Evolutionary conservation across 306 rosid genomes (phyloP).

Genomic region (Gynostemma pentaphyllum): DNA sequence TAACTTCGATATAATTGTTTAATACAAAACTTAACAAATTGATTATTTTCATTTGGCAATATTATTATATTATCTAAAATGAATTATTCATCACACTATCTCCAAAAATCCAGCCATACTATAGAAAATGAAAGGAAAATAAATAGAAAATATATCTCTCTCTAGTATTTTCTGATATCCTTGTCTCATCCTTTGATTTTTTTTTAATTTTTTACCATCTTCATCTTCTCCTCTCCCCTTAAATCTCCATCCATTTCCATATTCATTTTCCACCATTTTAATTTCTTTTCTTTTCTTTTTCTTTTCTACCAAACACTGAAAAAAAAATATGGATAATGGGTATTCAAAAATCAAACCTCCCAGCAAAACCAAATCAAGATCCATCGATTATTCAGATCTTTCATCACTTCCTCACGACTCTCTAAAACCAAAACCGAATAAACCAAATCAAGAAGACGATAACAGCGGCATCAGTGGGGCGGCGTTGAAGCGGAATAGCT

Average conservation of each 20-base stretch:
- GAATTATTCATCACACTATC: too few species aligned
- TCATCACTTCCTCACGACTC: constrained; percentile 20
- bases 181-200: neutral
- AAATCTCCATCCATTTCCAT: neutral
- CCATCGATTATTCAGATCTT: constrained; percentile 37
- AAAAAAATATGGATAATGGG: constrained; percentile 12
- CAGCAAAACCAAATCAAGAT: constrained; percentile 35
- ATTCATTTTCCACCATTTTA: neutral
- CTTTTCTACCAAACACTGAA: constrained; percentile 1
- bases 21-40: too few species aligned
- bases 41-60: too few species aligned
- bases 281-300: too few species aligned
- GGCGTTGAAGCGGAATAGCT: constrained; percentile 28
- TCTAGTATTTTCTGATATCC: neutral
- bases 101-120: too few species aligned
- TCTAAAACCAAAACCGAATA: constrained; percentile 5
- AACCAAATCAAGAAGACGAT: neutral
- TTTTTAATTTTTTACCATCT: neutral
- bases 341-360: constrained; percentile 32
- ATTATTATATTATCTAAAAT: too few species aligned
- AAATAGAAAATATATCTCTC: neutral
- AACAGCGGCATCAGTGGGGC: neutral
- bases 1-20: too few species aligned
- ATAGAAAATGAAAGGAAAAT: neutral
- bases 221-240: too few species aligned